These are phyloP conservation scores for Botrytis galanthina DNA, from an alignment of 2,329 filamentous ascomycete genomes.

Conservation along the genomic window DNA sequence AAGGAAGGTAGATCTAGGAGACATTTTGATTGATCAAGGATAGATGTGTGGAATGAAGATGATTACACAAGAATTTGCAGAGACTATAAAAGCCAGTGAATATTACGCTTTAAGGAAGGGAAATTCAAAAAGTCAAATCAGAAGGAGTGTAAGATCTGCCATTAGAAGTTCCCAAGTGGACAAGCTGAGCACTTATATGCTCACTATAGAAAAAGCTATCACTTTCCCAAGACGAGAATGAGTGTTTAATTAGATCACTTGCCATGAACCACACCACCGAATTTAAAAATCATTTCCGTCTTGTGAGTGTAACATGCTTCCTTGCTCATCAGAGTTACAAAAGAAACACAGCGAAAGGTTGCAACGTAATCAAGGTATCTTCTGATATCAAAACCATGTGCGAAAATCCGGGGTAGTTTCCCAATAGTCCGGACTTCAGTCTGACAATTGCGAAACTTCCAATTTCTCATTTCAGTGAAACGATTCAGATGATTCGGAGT, in stretches of 20 bases:
- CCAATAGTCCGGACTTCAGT: background rate
- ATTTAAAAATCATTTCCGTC: background rate
- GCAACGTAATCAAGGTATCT: conserved; percentile 16
- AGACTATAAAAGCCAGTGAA: background rate
- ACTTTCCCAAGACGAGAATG: background rate
- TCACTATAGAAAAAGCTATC: background rate
- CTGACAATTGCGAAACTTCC: background rate
- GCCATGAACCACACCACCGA: conserved; percentile 8
- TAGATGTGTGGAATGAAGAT: background rate
- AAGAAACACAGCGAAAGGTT: background rate
- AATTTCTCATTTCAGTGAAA: background rate
- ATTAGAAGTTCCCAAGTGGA: background rate
- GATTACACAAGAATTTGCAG: background rate
- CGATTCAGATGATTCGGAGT: background rate
- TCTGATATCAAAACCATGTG: conserved; percentile 17
- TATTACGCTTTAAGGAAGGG: conserved; percentile 6
- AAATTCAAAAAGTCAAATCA: background rate
- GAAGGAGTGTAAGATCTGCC: conserved; percentile 13
- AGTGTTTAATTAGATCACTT: conserved; percentile 7
- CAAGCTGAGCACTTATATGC: conserved; percentile 7
- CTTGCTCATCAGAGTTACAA: background rate
- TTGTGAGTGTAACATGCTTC: conserved; percentile 6
- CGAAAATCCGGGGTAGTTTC: background rate
- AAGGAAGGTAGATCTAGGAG: background rate
- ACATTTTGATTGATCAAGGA: conserved; percentile 1